Evolutionary conservation across 768 basidiomycete species (phyloP).

Genomic region (Psilocybe cubensis): DNA sequence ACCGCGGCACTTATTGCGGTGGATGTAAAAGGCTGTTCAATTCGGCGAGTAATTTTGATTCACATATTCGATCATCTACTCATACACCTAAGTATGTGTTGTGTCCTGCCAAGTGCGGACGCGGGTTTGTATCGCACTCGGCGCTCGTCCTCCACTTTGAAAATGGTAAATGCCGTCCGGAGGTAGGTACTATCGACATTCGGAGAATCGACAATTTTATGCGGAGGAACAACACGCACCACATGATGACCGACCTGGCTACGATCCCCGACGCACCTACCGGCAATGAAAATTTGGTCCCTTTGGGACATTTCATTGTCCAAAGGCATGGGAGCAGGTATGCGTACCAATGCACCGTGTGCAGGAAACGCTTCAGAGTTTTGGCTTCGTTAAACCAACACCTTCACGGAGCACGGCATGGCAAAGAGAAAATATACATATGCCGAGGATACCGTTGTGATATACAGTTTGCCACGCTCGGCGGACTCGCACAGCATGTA

Average conservation of each 20-base stretch:
- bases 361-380: slow-evolving; percentile 43
- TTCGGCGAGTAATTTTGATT: neutral
- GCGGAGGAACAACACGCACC: slow-evolving; percentile 42
- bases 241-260: slow-evolving; percentile 64
- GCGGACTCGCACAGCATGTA: slow-evolving; percentile 65
- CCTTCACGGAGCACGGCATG: slow-evolving; percentile 65
- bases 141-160: slow-evolving; percentile 69
- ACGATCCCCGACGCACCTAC: slow-evolving; percentile 49
- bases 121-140: slow-evolving; percentile 52
- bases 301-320: no score
- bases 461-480: slow-evolving; percentile 50
- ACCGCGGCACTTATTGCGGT: no score
- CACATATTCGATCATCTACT: slow-evolving; percentile 55
- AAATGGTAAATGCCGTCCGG: slow-evolving; percentile 59
- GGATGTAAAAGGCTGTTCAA: neutral
- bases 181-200: slow-evolving; percentile 36
- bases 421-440: slow-evolving; percentile 50
- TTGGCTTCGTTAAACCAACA: slow-evolving; percentile 61
- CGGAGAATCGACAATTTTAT: slow-evolving; percentile 48
- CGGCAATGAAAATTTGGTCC: no score
- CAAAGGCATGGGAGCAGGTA: slow-evolving; percentile 52
- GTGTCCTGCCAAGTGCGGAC: slow-evolving; percentile 48
- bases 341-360: slow-evolving; percentile 68
- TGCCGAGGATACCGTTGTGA: slow-evolving; percentile 56
- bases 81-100: slow-evolving; percentile 43